A percentile compares a stretch with the other conserved stretches of the same genome.
Evolutionary conservation across 495 filamentous ascomycete species (phyloP).

Genomic region (Penicillium steckii): DNA sequence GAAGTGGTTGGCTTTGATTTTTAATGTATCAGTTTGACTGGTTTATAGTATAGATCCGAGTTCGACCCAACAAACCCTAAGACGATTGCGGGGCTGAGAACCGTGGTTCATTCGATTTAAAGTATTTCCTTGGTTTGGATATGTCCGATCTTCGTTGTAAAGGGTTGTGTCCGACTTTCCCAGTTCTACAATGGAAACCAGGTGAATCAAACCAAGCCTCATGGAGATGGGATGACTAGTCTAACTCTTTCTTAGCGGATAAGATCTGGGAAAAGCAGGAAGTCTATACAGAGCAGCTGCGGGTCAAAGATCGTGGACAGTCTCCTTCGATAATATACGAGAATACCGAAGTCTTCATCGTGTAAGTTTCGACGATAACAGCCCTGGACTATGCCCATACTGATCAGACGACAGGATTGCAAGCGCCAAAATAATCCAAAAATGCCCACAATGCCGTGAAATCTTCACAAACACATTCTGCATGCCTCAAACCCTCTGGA

Average conservation of each 20-base stretch:
- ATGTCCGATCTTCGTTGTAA: not conserved
- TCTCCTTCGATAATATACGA: not conserved
- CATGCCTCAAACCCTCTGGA: slow-evolving; percentile 6
- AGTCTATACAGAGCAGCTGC: not conserved
- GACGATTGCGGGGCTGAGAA: not conserved
- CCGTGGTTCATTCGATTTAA: not conserved
- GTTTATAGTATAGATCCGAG: not conserved
- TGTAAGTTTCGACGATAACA: not conserved
- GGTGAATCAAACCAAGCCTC: not conserved
- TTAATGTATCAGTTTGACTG: not conserved
- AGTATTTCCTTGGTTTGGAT: not conserved
- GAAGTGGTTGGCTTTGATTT: too few relatives aligned
- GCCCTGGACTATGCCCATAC: not conserved
- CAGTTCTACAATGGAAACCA: not conserved
- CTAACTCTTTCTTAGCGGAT: not conserved
- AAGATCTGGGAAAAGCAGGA: not conserved
- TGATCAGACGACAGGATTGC: slow-evolving; percentile 1
- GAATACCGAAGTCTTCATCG: not conserved
- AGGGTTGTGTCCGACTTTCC: not conserved
- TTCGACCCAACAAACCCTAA: not conserved
- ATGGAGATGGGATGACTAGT: not conserved
- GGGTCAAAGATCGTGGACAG: not conserved
- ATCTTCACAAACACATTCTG: not conserved
- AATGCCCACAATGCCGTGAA: not conserved
- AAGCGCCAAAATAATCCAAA: not conserved